phyloP scores from a whole-genome alignment of 1,284 basidiomycete species.

The Puccinia brachypodii region DNA sequence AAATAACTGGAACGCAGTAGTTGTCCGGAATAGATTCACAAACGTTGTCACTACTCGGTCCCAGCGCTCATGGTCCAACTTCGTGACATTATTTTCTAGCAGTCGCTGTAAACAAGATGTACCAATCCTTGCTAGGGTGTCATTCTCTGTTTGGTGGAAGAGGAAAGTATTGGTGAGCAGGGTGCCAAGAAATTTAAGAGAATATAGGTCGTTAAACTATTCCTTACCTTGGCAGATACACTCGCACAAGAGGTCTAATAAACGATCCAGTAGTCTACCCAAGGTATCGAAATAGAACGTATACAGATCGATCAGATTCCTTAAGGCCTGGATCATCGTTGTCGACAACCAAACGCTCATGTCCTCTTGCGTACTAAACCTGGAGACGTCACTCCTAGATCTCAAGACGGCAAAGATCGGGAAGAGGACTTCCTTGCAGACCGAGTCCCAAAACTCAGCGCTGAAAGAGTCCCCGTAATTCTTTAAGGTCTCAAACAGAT shows the following conservation, averaged over 20 bases:
- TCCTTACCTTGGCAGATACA: slow-evolving; percentile 93
- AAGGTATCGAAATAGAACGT: slow-evolving; percentile 93
- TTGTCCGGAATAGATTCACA: slow-evolving; percentile 91
- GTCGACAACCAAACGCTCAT: slow-evolving; percentile 99
- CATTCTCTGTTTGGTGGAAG: slow-evolving; percentile 73
- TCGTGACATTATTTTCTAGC: slow-evolving; percentile 87
- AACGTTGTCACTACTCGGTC: slow-evolving; percentile 90
- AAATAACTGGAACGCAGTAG: slow-evolving; percentile 95
- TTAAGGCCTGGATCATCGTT: slow-evolving; percentile 96
- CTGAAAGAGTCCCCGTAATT: slow-evolving; percentile 82
- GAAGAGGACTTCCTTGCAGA: slow-evolving; percentile 94
- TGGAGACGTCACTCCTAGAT: slow-evolving; percentile 74
- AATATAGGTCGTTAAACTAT: neutral
- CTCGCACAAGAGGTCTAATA: slow-evolving; percentile 88
- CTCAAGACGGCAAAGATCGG: slow-evolving; percentile 97
- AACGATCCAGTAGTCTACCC: slow-evolving; percentile 82
- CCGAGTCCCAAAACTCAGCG: slow-evolving; percentile 95
- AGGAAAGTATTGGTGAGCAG: neutral
- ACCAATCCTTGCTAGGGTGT: slow-evolving; percentile 94
- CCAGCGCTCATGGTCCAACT: slow-evolving; percentile 82
- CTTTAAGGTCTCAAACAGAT: slow-evolving; percentile 90
- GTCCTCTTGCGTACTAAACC: slow-evolving; percentile 94
- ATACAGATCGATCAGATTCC: slow-evolving; percentile 93
- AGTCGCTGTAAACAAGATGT: slow-evolving; percentile 97
- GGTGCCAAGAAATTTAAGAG: neutral